phyloP scores from a whole-genome alignment of 768 basidiomycete genomes.

The Naganishia antarctica region DNA sequence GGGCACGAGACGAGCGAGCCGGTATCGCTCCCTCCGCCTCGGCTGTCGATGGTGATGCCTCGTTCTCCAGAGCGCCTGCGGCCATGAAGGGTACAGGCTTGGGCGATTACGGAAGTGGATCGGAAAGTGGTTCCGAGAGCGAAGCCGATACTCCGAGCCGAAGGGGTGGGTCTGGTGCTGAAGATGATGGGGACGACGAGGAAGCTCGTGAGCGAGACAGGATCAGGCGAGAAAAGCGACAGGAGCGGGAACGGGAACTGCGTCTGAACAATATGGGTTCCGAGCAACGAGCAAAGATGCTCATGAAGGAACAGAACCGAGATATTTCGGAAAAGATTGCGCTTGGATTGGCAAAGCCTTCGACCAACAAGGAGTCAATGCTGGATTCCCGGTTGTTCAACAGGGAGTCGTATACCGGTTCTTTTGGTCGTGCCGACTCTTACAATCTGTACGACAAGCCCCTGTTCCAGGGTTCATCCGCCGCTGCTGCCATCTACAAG shows the following conservation, averaged over 20 bases:
- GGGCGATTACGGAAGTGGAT: slow-evolving; percentile 83
- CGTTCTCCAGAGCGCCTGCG: slow-evolving; percentile 1
- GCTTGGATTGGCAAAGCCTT: slow-evolving; percentile 93
- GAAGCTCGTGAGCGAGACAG: slow-evolving; percentile 78
- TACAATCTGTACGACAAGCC: slow-evolving; percentile 93
- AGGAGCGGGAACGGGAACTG: slow-evolving; percentile 94
- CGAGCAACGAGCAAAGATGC: slow-evolving; percentile 90
- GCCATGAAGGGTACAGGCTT: slow-evolving; percentile 65
- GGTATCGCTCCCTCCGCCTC: slow-evolving; percentile 64
- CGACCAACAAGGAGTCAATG: slow-evolving; percentile 92
- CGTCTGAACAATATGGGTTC: slow-evolving; percentile 98
- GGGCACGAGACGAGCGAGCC: slow-evolving; percentile 87
- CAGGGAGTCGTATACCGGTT: slow-evolving; percentile 74
- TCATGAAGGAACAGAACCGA: slow-evolving; percentile 89
- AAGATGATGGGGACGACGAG: slow-evolving; percentile 67
- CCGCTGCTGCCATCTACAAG: slow-evolving; percentile 99
- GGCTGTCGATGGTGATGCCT: slow-evolving; percentile 24
- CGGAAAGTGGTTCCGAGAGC: slow-evolving; percentile 64
- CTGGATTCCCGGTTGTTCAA: slow-evolving; percentile 96
- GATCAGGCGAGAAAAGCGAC: slow-evolving; percentile 84
- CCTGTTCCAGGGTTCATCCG: slow-evolving; percentile 90
- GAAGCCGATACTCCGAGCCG: slow-evolving; percentile 53
- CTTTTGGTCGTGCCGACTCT: slow-evolving; percentile 86
- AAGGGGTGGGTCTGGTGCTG: slow-evolving; percentile 20
- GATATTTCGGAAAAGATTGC: slow-evolving; percentile 99